phyloP scores from a whole-genome alignment of 106 monocot species.

The Dioscorea zingiberensis region DNA sequence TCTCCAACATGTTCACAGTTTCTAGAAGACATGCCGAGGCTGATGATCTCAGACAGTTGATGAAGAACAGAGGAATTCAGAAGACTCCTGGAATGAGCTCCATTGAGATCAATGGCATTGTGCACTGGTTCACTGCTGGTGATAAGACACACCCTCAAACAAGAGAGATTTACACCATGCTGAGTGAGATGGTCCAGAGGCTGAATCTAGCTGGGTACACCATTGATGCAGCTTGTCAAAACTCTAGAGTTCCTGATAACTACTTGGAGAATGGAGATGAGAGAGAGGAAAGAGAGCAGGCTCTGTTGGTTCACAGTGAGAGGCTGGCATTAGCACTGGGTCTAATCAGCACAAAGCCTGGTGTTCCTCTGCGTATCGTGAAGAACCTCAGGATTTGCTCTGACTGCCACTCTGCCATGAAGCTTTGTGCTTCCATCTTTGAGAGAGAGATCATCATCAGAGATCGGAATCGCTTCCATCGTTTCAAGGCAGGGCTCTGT shows the following conservation, averaged over 20 bases:
- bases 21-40: conserved; percentile 34
- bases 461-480: conserved; percentile 67
- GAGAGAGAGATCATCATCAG: conserved; percentile 46
- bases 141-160: conserved; percentile 51
- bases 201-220: conserved; percentile 36
- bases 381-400: conserved; percentile 63
- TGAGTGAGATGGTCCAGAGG: conserved; percentile 38
- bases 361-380: conserved; percentile 35
- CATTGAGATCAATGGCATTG: conserved; percentile 39
- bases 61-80: conserved; percentile 23
- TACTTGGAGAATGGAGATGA: conserved; percentile 3
- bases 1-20: conserved; percentile 42
- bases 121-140: conserved; percentile 53
- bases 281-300: conserved; percentile 48
- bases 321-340: conserved; percentile 54
- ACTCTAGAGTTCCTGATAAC: conserved; percentile 13
- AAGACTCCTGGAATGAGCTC: conserved; percentile 57
- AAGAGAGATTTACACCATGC: conserved; percentile 28
- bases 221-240: conserved; percentile 14
- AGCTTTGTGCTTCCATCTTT: conserved; percentile 44
- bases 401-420: conserved; percentile 52
- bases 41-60: conserved; percentile 17
- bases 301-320: conserved; percentile 48
- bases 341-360: conserved; percentile 40
- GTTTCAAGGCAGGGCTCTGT: conserved; percentile 46